A percentile compares a stretch with the other conserved stretches of the same genome.
phyloP scores from a whole-genome alignment of 805 yeast genomes.

The Maudiozyma barnettii region DNA sequence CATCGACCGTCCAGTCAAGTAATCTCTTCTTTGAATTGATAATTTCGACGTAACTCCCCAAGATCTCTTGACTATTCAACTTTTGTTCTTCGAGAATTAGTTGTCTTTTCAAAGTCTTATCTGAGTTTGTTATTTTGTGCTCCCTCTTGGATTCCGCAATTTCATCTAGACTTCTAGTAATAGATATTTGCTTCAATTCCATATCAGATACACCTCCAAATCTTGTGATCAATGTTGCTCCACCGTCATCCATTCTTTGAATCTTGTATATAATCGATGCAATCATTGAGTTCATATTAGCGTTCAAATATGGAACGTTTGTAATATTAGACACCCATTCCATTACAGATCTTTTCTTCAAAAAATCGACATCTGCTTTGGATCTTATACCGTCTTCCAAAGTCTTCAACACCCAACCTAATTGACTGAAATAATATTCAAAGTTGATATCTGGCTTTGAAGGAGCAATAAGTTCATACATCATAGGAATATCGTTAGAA shows the following conservation, averaged over 20 bases:
- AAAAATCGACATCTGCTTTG: constrained; percentile 41
- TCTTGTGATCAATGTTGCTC: constrained; percentile 49
- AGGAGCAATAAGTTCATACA: constrained; percentile 25
- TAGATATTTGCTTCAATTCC: constrained; percentile 25
- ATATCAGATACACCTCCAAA: constrained; percentile 37
- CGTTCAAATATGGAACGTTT: constrained; percentile 40
- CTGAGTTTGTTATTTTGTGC: constrained; percentile 10
- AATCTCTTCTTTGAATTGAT: constrained; percentile 44
- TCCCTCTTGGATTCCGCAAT: constrained; percentile 2
- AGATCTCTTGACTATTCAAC: constrained; percentile 28
- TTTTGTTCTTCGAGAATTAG: constrained; percentile 39
- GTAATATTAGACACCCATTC: constrained; percentile 57
- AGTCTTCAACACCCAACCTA: constrained; percentile 55
- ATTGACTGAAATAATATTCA: constrained; percentile 45
- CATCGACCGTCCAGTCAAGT: constrained; percentile 51
- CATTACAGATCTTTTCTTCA: constrained; percentile 46
- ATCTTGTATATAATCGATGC: constrained; percentile 37
- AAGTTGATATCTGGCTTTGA: constrained; percentile 11
- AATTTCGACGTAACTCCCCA: constrained; percentile 19
- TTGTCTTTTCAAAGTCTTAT: constrained; percentile 14
- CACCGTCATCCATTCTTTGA: constrained; percentile 47
- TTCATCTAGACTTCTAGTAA: constrained; percentile 8
- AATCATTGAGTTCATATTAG: constrained; percentile 34
- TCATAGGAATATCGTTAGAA: constrained; percentile 37
- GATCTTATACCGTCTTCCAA: constrained; percentile 40